Evolutionary conservation across 2,329 filamentous ascomycete genomes (phyloP).

Genomic region (Lasiodiplodia sp.): DNA sequence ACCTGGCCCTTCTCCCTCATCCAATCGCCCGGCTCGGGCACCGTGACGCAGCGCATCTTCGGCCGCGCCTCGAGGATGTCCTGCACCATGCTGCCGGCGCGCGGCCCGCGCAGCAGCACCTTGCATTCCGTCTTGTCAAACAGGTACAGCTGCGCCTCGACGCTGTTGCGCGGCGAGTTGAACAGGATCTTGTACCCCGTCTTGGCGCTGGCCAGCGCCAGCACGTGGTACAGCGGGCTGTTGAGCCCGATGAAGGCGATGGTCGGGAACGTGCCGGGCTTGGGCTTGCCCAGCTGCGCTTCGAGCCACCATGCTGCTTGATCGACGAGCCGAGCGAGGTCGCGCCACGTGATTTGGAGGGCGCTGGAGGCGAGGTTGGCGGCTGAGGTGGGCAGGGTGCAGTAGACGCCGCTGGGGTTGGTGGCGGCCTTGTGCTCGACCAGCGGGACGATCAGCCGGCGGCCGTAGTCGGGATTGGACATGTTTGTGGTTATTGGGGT

Average conservation of each 20-base stretch:
- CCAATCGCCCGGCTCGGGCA: constrained; percentile 29
- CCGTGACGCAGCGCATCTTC: constrained; percentile 28
- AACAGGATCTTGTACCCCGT: constrained; percentile 38
- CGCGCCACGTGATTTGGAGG: neutral
- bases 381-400: neutral
- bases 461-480: neutral
- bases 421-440: neutral
- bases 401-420: neutral
- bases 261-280: neutral
- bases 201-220: constrained; percentile 36
- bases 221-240: constrained; percentile 4
- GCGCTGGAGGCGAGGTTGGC: neutral
- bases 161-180: constrained; percentile 34
- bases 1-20: constrained; percentile 8
- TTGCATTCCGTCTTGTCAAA: constrained; percentile 31
- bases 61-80: constrained; percentile 10
- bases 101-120: neutral
- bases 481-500: neutral
- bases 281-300: neutral
- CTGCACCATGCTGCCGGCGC: neutral
- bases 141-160: constrained; percentile 30
- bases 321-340: neutral
- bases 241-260: constrained; percentile 8
- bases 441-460: constrained; percentile 2
- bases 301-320: constrained; percentile 6